A percentile compares a stretch with the other conserved stretches of the same genome.
These are phyloP conservation scores for Tilletiopsis washingtonensis DNA, from an alignment of 1,284 basidiomycete species.

Conservation along the genomic window DNA sequence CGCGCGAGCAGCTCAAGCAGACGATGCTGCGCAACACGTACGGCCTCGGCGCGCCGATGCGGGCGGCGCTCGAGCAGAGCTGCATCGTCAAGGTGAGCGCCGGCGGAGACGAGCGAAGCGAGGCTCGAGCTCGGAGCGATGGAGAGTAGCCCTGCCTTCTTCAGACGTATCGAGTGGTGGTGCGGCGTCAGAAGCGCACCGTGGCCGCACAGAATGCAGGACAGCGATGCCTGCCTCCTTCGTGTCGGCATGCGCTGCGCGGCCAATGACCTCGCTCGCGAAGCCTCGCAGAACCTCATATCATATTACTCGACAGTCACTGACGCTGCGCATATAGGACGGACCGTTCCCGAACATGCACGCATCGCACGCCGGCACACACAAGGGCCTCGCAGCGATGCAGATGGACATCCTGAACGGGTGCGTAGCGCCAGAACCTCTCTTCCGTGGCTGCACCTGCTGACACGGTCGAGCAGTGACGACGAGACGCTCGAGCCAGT, in stretches of 20 bases:
- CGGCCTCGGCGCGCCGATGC: conserved; percentile 79
- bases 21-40: conserved; percentile 75
- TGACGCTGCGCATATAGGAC: conserved; percentile 13
- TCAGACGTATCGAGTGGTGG: too few relatives aligned
- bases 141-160: too few relatives aligned
- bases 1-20: conserved; percentile 78
- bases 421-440: too few relatives aligned
- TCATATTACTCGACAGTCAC: too few relatives aligned
- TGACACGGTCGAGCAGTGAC: too few relatives aligned
- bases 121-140: too few relatives aligned
- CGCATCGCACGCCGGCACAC: conserved; percentile 5
- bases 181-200: too few relatives aligned
- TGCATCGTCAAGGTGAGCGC: conserved; percentile 64
- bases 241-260: too few relatives aligned
- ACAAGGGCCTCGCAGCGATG: conserved; percentile 23
- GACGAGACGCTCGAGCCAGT: conserved; percentile 40
- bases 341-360: conserved; percentile 19
- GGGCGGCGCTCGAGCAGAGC: conserved; percentile 87
- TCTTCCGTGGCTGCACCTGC: too few relatives aligned
- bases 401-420: conserved; percentile 45
- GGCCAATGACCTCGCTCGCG: too few relatives aligned
- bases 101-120: neutral
- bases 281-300: too few relatives aligned
- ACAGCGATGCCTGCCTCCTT: neutral
- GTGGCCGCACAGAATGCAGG: too few relatives aligned